phyloP scores from a whole-genome alignment of 1,284 basidiomycete species.

The Exobasidium rhododendri region DNA sequence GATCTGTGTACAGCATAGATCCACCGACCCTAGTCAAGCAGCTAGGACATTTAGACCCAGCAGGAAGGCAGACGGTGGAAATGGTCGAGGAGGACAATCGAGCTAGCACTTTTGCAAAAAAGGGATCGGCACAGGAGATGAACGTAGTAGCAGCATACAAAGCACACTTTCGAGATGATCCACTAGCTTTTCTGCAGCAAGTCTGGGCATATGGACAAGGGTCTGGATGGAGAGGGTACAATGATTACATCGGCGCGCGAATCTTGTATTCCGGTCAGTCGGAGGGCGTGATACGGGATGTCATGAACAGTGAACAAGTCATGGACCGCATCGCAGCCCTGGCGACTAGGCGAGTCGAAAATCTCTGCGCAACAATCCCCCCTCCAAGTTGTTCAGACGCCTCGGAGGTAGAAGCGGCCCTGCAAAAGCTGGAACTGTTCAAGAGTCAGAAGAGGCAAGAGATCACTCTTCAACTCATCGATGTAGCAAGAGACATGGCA shows the following conservation, averaged over 20 bases:
- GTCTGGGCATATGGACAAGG: conserved; percentile 46
- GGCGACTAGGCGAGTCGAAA: conserved; percentile 31
- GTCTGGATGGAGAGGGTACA: conserved; percentile 44
- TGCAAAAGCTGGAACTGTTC: conserved; percentile 28
- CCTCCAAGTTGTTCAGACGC: conserved; percentile 21
- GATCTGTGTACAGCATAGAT: too few species aligned
- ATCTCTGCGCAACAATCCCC: conserved; percentile 20
- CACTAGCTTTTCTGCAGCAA: conserved; percentile 37
- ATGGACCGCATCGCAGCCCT: conserved; percentile 36
- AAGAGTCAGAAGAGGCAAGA: conserved; percentile 38
- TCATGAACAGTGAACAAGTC: conserved; percentile 41
- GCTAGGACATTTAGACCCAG: not conserved
- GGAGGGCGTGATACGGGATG: conserved; percentile 33
- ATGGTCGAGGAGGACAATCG: not conserved
- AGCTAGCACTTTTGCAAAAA: conserved; percentile 1
- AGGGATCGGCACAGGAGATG: conserved; percentile 21
- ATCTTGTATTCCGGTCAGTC: conserved; percentile 44
- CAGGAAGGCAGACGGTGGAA: not conserved
- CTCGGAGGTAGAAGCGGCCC: conserved; percentile 21
- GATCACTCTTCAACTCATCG: conserved; percentile 40
- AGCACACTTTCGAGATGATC: conserved; percentile 46
- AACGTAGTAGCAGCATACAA: conserved; percentile 49
- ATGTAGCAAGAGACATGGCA: conserved; percentile 37
- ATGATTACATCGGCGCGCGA: conserved; percentile 45
- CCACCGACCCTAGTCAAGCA: conserved; percentile 3